Base-by-base conservation (phyloP, 768 basidiomycete genomes). In the Xanthoconium stramineum region DNA sequence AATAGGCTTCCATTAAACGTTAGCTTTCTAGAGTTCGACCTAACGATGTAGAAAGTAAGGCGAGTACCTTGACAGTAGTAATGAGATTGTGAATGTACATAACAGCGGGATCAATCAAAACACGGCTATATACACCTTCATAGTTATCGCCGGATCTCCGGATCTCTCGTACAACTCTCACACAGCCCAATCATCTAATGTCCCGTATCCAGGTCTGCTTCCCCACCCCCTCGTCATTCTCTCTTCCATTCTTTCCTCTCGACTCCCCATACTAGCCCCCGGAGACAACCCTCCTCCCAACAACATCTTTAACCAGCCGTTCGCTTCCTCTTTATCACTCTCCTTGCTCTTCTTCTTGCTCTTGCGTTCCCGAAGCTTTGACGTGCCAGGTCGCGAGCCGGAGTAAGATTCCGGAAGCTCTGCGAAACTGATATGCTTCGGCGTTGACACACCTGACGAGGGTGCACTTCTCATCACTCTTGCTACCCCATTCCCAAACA, bases 341-440 rank as follows among this genome's bases (percentile, higher is more conserved):
- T 65, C 64, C 61, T 75, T 71, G 52, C 47, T 70, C 37, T 71
- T 75, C 56, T 67, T 74, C 56, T 61, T 66, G 28, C 49, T 52
- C 52, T 63, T 63, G 54, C 68, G 70, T 35, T 60, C 61, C 61
- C 72, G 73, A 47, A 75, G 67, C 59, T 72, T 73, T 52, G 75
- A 71, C 36, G 58, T 69, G 15, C 64, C 70, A 50, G 63, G 67
- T 56, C 63, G 68, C 53, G 72, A 70, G 10, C 71, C 66, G 50
- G 80, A 75, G 58, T 86, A 85, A 36, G 83, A 81, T 70, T 89
- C 88, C 0, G 88, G 88, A 47, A 87, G 75, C 72, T 84, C 79
- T 36, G 88, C 88, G 60, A 91, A 91, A 57, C 84, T 88, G 42
- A 91, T 90, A n/a, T 84, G 78, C 61, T 88, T 90, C 10, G 88